Base-by-base conservation (phyloP, 768 basidiomycete species). In the Panaeolus cyanescens region DNA sequence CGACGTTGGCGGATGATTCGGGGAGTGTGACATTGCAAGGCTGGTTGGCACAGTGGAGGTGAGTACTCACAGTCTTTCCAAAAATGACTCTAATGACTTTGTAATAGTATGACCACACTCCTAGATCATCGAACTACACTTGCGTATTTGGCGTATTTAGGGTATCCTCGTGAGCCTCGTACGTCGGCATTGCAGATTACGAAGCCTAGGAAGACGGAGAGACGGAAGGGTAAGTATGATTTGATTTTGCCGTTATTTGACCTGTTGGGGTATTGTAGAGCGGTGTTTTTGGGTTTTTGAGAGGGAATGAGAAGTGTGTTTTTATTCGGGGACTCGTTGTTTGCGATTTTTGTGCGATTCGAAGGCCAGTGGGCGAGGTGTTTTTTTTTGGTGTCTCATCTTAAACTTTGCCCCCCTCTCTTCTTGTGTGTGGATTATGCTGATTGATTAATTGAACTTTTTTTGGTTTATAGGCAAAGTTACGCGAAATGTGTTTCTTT, bases 21-120 rank as follows among this genome's bases (percentile, higher is more conserved):
- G 95, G 93, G 10, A 88, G 92, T 30, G 92, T 98, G 17, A 98
- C 96, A n/a, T 75, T 99, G 42, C 96, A 98, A 77, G 93, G 95
- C 1, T 99, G 96, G 96, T 78, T 99, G 28, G 96, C 96, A 19
- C 96, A 97, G 71, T 99, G 96, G 96, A 96, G 93, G 95, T 95
- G 56, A 65, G 81, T 73, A 25, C 30, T 34, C 20, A 32, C 3
- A 40, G 17, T 28, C 17, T 5, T 32, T 28, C 54, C 32, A n/a
- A 58, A 59, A 17, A 31, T 50, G 33, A 25, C 28, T 36, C 59
- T 39, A 22, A 54, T 34, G 62, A 28, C 20, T 31, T 39, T 36
- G 63, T 36, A 32, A n/a, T 32, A 98, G 96, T 71, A 97, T 99
- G 96, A 96, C 95, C 1, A 99, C 96, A 0, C 82, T 99, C 0